These are phyloP conservation scores for Paratinospora sagittata DNA, from an alignment of 164 flowering plant species.

Conservation along the genomic window DNA sequence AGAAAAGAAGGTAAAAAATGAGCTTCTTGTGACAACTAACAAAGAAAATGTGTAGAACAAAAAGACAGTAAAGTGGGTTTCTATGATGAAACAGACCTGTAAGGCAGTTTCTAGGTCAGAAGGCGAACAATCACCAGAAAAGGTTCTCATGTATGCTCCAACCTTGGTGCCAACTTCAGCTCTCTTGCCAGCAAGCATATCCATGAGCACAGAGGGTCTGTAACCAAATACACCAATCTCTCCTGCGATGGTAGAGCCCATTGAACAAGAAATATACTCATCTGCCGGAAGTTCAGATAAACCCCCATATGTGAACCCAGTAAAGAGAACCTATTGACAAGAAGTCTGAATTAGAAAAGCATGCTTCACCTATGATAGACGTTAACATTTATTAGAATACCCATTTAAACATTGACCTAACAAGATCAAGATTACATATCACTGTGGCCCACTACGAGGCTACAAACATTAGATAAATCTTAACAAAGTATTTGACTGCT, in stretches of 20 bases:
- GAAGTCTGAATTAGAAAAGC: constrained; percentile 3
- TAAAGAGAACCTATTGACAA: constrained; percentile 68
- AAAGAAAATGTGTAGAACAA: background rate
- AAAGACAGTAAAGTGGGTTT: background rate
- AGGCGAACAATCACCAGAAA: constrained; percentile 96
- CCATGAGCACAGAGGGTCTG: constrained; percentile 78
- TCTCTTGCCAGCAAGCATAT: constrained; percentile 98
- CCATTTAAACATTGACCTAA: background rate
- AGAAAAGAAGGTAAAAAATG: background rate
- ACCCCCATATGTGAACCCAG: constrained; percentile 92
- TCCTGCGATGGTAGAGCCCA: constrained; percentile 94
- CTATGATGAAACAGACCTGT: constrained; percentile 53
- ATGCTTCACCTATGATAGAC: background rate
- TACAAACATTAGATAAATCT: constrained; percentile 3
- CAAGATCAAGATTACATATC: no score
- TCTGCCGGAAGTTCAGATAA: constrained; percentile 80
- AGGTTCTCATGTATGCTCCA: constrained; percentile 89
- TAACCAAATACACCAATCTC: constrained; percentile 96
- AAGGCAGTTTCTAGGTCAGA: constrained; percentile 92
- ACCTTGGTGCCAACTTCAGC: constrained; percentile 86
- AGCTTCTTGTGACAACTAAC: background rate
- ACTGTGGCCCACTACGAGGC: background rate
- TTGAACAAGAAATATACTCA: constrained; percentile 73
- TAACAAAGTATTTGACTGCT: background rate
- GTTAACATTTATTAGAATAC: background rate